Base-by-base conservation (phyloP, 2,329 filamentous ascomycete species). In the Sporothrix pseudoabietina region DNA sequence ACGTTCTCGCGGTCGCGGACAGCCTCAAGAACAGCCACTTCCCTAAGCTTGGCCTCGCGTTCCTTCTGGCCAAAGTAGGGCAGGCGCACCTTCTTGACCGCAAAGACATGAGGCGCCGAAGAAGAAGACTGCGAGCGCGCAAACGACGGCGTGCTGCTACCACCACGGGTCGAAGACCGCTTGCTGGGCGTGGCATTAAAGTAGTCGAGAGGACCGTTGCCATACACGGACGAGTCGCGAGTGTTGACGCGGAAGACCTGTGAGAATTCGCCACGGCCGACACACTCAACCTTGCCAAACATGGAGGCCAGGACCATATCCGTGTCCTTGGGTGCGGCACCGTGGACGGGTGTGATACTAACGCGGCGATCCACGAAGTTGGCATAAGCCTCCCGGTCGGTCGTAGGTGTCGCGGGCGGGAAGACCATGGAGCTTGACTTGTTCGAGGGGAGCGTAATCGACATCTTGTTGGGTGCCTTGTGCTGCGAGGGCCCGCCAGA, bases 201-300 rank as follows among this genome's bases (percentile, higher is more conserved):
- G 78, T 85, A 77, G 77, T 82, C 79, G 74, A 82, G 78, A 76
- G 82, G 79, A 52, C 82, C 63, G 12, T 6, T 16, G 16, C 47
- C 52, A 14, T 47, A 65, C 19, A 59, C 71, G 9, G 74, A 69
- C 0, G 57, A 77, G 75, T 78, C 78, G 54, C 77, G 78, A 65
- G 82, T 80, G 16, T 89, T 89, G 4, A 97, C 94, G 49, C 91
- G 90, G 81, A 94, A 99, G 0, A 99, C 96, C 72, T 92, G 89
- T 0, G 96, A 98, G 79, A 99, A 99, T 80, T 98, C 95, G 73
- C 96, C 96, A 74, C 91, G 91, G 66, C 95, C 95, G 76, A 95
- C 87, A 74, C 91, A 86, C 77, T 94, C 92, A 14, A 97, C 91
- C 74, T 91, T 92, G 72, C 91, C 89, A 79, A 99, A 99, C 71